Evolutionary conservation across 2,329 filamentous ascomycete species (phyloP), one percentile per base, ranked within the genome.

Genomic region (Colletotrichum tropicale): DNA sequence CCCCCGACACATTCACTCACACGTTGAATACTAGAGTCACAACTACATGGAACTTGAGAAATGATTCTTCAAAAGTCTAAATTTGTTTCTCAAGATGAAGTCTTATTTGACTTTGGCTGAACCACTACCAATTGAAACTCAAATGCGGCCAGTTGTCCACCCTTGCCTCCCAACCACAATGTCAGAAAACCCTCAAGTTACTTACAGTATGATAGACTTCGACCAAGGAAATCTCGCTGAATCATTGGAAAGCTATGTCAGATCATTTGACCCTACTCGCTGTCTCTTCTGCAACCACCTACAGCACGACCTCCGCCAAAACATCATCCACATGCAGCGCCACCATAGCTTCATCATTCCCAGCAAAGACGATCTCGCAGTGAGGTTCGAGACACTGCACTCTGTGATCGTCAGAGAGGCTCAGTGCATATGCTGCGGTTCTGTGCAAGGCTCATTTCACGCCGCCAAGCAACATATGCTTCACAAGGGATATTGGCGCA

Each of bases 401-500:
- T 83, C 89, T 9, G 80, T 91, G 15, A 87, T 91, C 12, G 86
- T 83, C 21, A 84, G 80, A 2, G 89, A 89, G 61, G 81, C 83
- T 13, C 88, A 90, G 79, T 91, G 89, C 70, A 82, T 91, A 58
- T 85, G 83, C 21, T 91, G 89, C 77, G 86, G 87, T 4, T 87
- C 83, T 10, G 79, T 84, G 34, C 83, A 86, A 38, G 79, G 80
- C 1, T 88, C 85, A 0, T 81, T 83, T 0, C 83, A 88, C 69
- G 89, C 85, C 0, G 85, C 87, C 0, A 87, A 89, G 76, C 87
- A 89, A 52, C 90, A 90, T 65, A 90, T 90, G 88, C 79, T 81
- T 0, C 83, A 81, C 16, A 89, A 88, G 70, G 86, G 87, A 0
- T 88, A 90, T 74, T 90, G 88, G 77, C 84, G 80, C 32, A 81